Evolutionary conservation across 805 yeast species (phyloP), one percentile per base, ranked within the genome.

Genomic region (Spathaspora sp.): DNA sequence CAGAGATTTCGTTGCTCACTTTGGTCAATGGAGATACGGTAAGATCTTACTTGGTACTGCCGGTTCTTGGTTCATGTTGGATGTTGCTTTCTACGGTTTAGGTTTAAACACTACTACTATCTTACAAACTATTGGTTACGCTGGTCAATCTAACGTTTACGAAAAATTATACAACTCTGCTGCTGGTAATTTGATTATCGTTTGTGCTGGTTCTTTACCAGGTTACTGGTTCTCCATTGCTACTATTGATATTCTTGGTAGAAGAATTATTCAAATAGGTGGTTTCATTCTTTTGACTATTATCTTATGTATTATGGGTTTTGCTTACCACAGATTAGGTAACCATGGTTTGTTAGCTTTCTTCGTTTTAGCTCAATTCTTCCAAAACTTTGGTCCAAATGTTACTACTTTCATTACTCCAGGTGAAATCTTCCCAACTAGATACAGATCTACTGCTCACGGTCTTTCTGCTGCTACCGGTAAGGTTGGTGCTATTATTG

Each of bases 381-480:
- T 90, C 85, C 84, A 85, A 71, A 90, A 90, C 72, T 90, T 89
- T 63, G 97, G 97, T 67, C 96, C 97, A 68, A 90, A 90, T 78
- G 83, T 91, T 55, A 91, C 97, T 47, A 90, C 97, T 50, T 90
- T 90, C 68, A 83, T 90, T 63, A 80, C 88, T 66, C 96, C 97
- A 47, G 97, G 96, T 73, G 97, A 90, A 77, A 76, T 83, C 67
- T 91, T 77, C 86, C 97, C 97, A 69, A 90, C 97, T 52, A 85
- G 96, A 79, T 90, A 89, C 76, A 87, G 97, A 85, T 89, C 96
- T 20, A 84, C 96, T 59, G 96, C 97, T 47, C 97, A 90, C 64
- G 97, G 97, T 79, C 79, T 90, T 56, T 89, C 96, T 57, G 97
- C 97, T 61, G 97, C 96, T 48, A 70, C 83, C 32, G 97, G 97